phyloP scores from a whole-genome alignment of 228 moss, liverwort and hornwort genomes.

The Sphagnum fallax region DNA sequence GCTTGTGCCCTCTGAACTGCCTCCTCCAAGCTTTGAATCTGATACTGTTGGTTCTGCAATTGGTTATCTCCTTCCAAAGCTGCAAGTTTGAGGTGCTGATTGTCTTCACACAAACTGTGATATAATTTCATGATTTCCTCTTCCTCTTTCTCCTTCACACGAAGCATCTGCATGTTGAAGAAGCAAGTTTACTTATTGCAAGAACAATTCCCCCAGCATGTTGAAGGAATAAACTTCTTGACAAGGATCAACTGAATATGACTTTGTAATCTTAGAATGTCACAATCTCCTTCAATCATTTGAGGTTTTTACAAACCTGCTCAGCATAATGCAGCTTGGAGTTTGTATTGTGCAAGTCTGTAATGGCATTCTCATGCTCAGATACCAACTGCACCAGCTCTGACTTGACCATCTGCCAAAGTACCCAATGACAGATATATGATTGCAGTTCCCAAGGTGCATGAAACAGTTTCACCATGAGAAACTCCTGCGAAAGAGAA shows the following conservation, averaged over 20 bases:
- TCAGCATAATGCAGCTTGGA: slow-evolving; percentile 58
- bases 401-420: slow-evolving; percentile 55
- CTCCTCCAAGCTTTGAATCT: slow-evolving; percentile 56
- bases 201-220: background rate
- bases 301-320: slow-evolving; percentile 30
- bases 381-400: slow-evolving; percentile 52
- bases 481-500: too few relatives aligned
- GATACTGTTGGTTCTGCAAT: slow-evolving; percentile 49
- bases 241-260: background rate
- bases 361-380: slow-evolving; percentile 50
- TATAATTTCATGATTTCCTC: slow-evolving; percentile 43
- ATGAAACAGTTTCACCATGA: too few relatives aligned
- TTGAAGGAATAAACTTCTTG: background rate
- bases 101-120: slow-evolving; percentile 57
- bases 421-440: slow-evolving; percentile 1
- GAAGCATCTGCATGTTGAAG: slow-evolving; percentile 37
- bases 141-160: slow-evolving; percentile 57
- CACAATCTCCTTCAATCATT: too few relatives aligned
- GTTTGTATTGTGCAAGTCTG: slow-evolving; percentile 48
- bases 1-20: slow-evolving; percentile 46
- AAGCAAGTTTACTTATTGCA: background rate
- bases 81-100: slow-evolving; percentile 49
- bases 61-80: slow-evolving; percentile 56
- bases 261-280: background rate
- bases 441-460: too few relatives aligned